Percentiles rank a stretch among this genome's conserved stretches.
These are phyloP conservation scores for Pythium monospermum DNA, from an alignment of 352 stramenopile genomes.

Conservation along the genomic window DNA sequence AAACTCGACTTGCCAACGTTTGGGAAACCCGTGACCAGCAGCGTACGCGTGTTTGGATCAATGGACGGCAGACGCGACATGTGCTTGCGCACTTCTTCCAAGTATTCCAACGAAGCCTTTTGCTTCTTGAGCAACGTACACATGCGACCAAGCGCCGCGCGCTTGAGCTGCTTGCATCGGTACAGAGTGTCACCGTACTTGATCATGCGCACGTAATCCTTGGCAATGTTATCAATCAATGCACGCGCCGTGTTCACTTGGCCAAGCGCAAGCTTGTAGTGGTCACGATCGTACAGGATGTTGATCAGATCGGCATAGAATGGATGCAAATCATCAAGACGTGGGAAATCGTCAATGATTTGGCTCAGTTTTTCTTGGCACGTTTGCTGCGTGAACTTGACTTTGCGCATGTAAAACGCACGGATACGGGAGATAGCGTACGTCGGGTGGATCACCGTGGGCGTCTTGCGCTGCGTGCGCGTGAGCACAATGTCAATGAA, in stretches of 20 bases:
- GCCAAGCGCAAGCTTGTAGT: conserved; percentile 99
- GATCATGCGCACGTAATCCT: conserved; percentile 99
- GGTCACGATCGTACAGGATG: conserved; percentile 99
- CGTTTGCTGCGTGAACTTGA: conserved; percentile 99
- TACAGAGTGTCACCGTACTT: conserved; percentile 99
- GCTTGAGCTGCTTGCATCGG: conserved; percentile 99
- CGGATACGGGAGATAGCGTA: conserved; percentile 96
- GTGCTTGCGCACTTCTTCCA: conserved; percentile 97
- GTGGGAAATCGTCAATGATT: conserved; percentile 99
- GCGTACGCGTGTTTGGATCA: conserved; percentile 98
- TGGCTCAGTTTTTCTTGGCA: conserved; percentile 96
- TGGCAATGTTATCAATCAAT: conserved; percentile 96
- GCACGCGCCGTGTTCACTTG: conserved; percentile 99
- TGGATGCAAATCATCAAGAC: conserved; percentile 96
- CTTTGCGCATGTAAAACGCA: conserved; percentile 97
- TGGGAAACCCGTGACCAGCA: conserved; percentile 98
- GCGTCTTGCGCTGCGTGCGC: conserved; percentile 98
- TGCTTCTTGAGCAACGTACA: conserved; percentile 99
- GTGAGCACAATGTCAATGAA: conserved; percentile 99
- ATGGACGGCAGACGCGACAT: conserved; percentile 98
- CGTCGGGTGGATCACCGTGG: conserved; percentile 98
- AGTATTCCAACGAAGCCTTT: conserved; percentile 97
- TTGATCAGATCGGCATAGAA: conserved; percentile 99
- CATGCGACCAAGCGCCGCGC: conserved; percentile 98
- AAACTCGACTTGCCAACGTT: conserved; percentile 99